Conservation (phyloP, 768 basidiomycete genomes). For the Tylopilus subfusipes region DNA sequence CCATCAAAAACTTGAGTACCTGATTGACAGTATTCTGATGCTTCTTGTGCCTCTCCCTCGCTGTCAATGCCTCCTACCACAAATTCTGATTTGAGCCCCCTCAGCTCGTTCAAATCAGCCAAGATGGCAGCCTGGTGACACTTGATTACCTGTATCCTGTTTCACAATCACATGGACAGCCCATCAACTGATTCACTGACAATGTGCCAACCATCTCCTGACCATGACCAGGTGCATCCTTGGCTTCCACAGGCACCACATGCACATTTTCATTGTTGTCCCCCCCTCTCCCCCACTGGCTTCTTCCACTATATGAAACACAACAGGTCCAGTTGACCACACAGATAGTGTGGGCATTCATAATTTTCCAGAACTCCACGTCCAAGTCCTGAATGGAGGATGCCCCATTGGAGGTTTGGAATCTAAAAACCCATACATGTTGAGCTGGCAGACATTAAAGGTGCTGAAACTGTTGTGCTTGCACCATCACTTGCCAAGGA, state of each 20-base stretch:
- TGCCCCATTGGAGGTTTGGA: constrained; percentile 93
- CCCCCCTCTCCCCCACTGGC: constrained; percentile 27
- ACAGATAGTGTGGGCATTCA: constrained; percentile 82
- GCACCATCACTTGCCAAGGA: constrained; percentile 93
- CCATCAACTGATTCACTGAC: constrained; percentile 55
- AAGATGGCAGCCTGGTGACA: constrained; percentile 92
- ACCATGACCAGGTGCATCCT: constrained; percentile 13
- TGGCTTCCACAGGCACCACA: constrained; percentile 2
- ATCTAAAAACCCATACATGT: constrained; percentile 98
- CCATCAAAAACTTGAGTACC: constrained; percentile 91
- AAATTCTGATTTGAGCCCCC: constrained; percentile 80
- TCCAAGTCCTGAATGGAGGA: constrained; percentile 78
- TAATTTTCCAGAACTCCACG: constrained; percentile 90
- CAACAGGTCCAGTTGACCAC: constrained; percentile 84
- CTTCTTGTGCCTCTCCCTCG: constrained; percentile 79
- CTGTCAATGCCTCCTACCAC: constrained; percentile 87
- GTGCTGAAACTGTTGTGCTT: constrained; percentile 97
- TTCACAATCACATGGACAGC: constrained; percentile 75
- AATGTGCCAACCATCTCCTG: constrained; percentile 27
- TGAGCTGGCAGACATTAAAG: constrained; percentile 91
- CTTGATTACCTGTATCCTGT: constrained; percentile 82
- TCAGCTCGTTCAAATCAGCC: constrained; percentile 82
- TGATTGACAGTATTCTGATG: constrained; percentile 96
- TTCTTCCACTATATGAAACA: constrained; percentile 86
- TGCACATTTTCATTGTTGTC: constrained; percentile 36